These are phyloP conservation scores for Pestalotiopsis fici DNA, from an alignment of 2,329 filamentous ascomycete genomes.

Conservation along the genomic window DNA sequence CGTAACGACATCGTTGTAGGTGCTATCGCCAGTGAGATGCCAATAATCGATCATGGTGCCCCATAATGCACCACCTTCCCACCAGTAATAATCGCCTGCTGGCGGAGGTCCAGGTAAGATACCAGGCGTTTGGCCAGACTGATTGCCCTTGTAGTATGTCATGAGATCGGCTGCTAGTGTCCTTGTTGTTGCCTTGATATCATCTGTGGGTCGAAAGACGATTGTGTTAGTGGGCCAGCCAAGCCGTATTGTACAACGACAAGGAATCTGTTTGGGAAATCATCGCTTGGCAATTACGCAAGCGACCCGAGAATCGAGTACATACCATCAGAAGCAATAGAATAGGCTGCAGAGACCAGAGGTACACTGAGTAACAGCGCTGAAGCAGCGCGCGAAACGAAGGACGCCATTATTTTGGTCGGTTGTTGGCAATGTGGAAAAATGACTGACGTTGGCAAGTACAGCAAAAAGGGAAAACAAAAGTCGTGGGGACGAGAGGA, in stretches of 20 bases:
- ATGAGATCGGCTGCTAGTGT: constrained; percentile 29
- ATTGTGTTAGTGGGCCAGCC: neutral
- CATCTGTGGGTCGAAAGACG: constrained; percentile 30
- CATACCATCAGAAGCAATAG: constrained; percentile 14
- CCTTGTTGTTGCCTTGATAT: constrained; percentile 50
- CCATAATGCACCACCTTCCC: constrained; percentile 34
- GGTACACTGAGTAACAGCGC: constrained; percentile 9
- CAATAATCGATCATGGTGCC: constrained; percentile 39
- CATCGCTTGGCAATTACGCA: neutral
- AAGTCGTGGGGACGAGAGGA: neutral
- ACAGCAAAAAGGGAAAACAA: neutral
- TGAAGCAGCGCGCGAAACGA: constrained; percentile 7
- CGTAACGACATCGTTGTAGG: constrained; percentile 51
- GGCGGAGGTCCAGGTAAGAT: constrained; percentile 33
- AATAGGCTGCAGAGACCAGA: constrained; percentile 11
- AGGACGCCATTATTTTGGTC: constrained; percentile 6
- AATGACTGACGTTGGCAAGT: neutral
- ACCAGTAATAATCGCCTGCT: constrained; percentile 34
- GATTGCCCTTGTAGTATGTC: constrained; percentile 32
- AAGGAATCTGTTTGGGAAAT: neutral
- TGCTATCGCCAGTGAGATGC: constrained; percentile 53
- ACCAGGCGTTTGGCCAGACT: constrained; percentile 31
- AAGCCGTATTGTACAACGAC: neutral
- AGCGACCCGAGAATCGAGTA: neutral
- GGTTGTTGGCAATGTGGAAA: neutral